phyloP scores from a whole-genome alignment of 208 protist species.

The Leishmania amazonensis region DNA sequence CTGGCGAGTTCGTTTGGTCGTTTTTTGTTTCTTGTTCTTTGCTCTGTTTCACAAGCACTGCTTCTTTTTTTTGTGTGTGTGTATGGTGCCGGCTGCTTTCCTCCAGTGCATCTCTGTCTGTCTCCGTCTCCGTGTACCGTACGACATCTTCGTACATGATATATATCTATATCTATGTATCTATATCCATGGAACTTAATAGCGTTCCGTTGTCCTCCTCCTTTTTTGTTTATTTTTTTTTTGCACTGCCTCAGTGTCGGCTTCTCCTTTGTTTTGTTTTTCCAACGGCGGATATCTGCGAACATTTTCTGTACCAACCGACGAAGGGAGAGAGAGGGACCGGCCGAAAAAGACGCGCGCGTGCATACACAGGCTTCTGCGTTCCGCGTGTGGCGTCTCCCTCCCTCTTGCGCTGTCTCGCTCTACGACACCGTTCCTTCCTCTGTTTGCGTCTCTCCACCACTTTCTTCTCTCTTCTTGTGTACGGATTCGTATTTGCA shows the following conservation, averaged over 20 bases:
- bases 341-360: not conserved
- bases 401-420: not conserved
- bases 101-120: not conserved
- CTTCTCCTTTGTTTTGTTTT: not conserved
- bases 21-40: not conserved
- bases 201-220: not conserved
- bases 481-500: not conserved
- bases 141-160: not conserved
- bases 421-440: not conserved
- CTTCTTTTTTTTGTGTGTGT: not conserved
- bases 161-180: not conserved
- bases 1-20: not conserved
- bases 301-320: not conserved
- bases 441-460: not conserved
- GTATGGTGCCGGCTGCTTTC: not conserved
- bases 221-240: not conserved
- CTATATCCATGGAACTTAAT: not conserved
- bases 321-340: not conserved
- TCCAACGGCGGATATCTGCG: not conserved
- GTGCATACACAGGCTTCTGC: not conserved
- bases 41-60: not conserved
- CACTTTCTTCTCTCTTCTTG: not conserved
- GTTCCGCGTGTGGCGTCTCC: not conserved
- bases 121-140: not conserved
- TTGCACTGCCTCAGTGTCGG: not conserved